A percentile compares a stretch with the other conserved stretches of the same genome.
Conservation (phyloP, 2,329 filamentous ascomycete species). For the Xylariaceae sp. region DNA sequence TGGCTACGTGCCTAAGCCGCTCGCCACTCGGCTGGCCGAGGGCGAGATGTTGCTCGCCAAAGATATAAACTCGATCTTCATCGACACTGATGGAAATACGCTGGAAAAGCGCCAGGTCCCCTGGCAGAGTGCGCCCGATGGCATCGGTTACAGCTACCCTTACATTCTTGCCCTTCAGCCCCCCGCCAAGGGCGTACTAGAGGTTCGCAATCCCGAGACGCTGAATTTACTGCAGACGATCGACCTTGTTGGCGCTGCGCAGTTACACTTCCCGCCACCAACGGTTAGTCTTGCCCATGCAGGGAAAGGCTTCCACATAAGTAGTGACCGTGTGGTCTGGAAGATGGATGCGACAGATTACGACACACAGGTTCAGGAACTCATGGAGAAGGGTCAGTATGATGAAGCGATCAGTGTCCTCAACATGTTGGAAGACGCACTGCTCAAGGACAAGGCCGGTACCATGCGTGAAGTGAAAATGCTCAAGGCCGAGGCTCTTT, state of each 20-base stretch:
- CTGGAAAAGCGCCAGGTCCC: constrained; percentile 84
- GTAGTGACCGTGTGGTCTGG: constrained; percentile 89
- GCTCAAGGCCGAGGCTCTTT: constrained; percentile 80
- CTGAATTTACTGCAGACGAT: constrained; percentile 85
- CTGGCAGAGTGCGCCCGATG: constrained; percentile 82
- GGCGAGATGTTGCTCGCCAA: constrained; percentile 91
- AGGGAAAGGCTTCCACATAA: constrained; percentile 90
- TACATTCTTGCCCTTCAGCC: constrained; percentile 86
- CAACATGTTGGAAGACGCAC: constrained; percentile 83
- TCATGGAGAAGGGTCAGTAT: constrained; percentile 67
- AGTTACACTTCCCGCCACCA: constrained; percentile 86
- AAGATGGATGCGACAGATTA: constrained; percentile 93
- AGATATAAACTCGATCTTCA: constrained; percentile 92
- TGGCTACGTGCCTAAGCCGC: constrained; percentile 82
- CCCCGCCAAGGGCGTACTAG: constrained; percentile 74
- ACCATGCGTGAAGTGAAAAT: constrained; percentile 83
- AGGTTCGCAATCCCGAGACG: constrained; percentile 89
- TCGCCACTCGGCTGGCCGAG: constrained; percentile 76
- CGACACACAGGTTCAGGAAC: constrained; percentile 77
- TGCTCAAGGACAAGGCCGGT: constrained; percentile 75
- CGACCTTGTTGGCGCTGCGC: constrained; percentile 70
- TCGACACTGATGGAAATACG: constrained; percentile 75
- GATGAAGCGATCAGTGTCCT: constrained; percentile 92
- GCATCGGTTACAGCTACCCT: constrained; percentile 92
- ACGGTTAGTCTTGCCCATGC: constrained; percentile 93